A percentile compares a stretch with the other conserved stretches of the same genome.
These are phyloP conservation scores for Fusarium sambucinum DNA, from an alignment of 2,329 filamentous ascomycete genomes.

Conservation along the genomic window DNA sequence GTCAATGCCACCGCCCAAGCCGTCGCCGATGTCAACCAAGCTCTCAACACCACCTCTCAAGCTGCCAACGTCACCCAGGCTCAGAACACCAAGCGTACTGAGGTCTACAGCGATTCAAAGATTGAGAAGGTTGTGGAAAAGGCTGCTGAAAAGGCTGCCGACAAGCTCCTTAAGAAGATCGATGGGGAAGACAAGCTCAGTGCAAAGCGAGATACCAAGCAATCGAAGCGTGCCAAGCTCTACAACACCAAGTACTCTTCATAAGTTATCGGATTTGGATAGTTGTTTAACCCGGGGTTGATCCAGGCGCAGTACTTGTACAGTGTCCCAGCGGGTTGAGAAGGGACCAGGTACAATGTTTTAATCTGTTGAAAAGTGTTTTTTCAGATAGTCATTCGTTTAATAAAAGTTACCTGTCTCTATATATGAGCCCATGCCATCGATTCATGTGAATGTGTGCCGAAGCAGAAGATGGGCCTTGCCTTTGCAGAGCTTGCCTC, in stretches of 20 bases:
- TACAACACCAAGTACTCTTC: conserved; percentile 31
- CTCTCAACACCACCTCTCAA: background rate
- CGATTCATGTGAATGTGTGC: background rate
- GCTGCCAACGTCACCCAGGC: background rate
- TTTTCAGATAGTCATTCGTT: conserved; percentile 39
- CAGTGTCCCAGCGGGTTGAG: conserved; percentile 3
- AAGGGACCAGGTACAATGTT: conserved; percentile 32
- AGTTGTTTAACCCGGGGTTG: conserved; percentile 7
- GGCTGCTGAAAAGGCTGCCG: conserved; percentile 14
- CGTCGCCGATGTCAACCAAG: background rate
- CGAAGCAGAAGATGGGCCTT: background rate
- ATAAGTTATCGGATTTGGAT: conserved; percentile 7
- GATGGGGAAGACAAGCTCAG: background rate
- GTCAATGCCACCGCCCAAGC: background rate
- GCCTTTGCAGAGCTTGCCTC: background rate
- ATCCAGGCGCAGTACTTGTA: conserved; percentile 2
- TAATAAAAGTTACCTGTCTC: conserved; percentile 36
- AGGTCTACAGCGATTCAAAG: conserved; percentile 20
- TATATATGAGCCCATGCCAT: conserved; percentile 2
- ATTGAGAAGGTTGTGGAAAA: conserved; percentile 32
- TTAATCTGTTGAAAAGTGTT: conserved; percentile 21
- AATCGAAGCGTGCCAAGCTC: conserved; percentile 31
- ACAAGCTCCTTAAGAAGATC: conserved; percentile 21
- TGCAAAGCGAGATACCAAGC: background rate
- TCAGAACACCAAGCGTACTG: conserved; percentile 12